Evolutionary conservation across 768 basidiomycete genomes (phyloP).

Genomic region (Calocybe cyanea): DNA sequence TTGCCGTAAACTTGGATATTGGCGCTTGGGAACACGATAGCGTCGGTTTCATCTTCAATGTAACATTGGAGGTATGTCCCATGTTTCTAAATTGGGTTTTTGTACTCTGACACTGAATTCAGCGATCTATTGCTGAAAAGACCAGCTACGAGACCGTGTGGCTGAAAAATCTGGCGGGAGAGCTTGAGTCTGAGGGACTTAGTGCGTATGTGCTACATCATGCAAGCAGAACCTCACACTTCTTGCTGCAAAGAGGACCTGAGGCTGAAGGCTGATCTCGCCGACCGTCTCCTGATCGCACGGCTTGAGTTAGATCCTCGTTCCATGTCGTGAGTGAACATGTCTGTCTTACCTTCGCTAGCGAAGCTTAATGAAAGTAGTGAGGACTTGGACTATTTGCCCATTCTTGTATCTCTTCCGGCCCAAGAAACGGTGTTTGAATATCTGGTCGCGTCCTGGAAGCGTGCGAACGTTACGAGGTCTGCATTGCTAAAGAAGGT

Average conservation of each 20-base stretch:
- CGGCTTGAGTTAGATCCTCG: slow-evolving; percentile 78
- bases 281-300: slow-evolving; percentile 79
- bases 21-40: slow-evolving; percentile 72
- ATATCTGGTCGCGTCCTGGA: slow-evolving; percentile 91
- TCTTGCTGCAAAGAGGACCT: slow-evolving; percentile 26
- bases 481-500: slow-evolving; percentile 64
- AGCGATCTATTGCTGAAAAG: slow-evolving; percentile 22
- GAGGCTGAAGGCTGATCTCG: slow-evolving; percentile 51
- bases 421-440: slow-evolving; percentile 79
- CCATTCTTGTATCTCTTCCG: slow-evolving; percentile 75
- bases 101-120: slow-evolving; percentile 1
- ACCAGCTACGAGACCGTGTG: slow-evolving; percentile 72
- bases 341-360: background rate
- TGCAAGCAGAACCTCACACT: slow-evolving; percentile 2
- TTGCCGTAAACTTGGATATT: slow-evolving; percentile 46
- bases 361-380: slow-evolving; percentile 29
- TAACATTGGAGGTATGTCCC: slow-evolving; percentile 71
- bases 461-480: slow-evolving; percentile 62
- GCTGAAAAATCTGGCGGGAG: slow-evolving; percentile 73
- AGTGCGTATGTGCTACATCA: slow-evolving; percentile 28
- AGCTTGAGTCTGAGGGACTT: slow-evolving; percentile 59
- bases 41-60: slow-evolving; percentile 64
- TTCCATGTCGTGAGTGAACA: slow-evolving; percentile 55
- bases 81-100: background rate
- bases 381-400: slow-evolving; percentile 61